Percentiles rank a stretch among this genome's conserved stretches.
Evolutionary conservation across 208 protist species (phyloP).

Genomic region (Jaenimonas drosophilae): DNA sequence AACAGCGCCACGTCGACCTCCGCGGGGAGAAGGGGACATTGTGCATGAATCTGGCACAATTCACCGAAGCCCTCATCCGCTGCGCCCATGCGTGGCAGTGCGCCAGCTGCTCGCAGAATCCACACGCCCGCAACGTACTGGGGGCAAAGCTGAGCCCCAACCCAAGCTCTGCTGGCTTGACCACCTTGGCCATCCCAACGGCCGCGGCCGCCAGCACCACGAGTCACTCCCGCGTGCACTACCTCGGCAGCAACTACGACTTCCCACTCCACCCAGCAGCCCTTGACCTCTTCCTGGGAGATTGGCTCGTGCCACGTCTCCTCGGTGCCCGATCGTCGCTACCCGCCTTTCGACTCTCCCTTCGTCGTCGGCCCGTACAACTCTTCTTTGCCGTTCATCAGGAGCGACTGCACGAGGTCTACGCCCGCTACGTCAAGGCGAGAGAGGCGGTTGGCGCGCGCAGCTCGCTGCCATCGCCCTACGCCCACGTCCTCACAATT

Average conservation of each 20-base stretch:
- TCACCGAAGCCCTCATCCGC: slow-evolving; percentile 52
- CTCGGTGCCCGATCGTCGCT: slow-evolving; percentile 18
- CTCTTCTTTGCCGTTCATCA: slow-evolving; percentile 19
- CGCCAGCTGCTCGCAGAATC: slow-evolving; percentile 2
- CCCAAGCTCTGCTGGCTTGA: neutral
- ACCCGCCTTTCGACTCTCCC: slow-evolving; percentile 10
- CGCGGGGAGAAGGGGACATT: slow-evolving; percentile 31
- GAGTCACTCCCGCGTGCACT: slow-evolving; percentile 9
- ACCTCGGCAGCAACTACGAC: slow-evolving; percentile 21
- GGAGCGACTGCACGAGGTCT: slow-evolving; percentile 32
- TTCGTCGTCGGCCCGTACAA: slow-evolving; percentile 6
- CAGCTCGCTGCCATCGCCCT: slow-evolving; percentile 30
- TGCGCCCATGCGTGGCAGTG: slow-evolving; percentile 63
- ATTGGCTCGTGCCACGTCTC: slow-evolving; percentile 27
- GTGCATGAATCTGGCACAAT: slow-evolving; percentile 46
- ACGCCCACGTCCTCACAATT: slow-evolving; percentile 11
- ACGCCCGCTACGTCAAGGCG: slow-evolving; percentile 29
- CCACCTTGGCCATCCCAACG: neutral
- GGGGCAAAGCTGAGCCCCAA: slow-evolving; percentile 3
- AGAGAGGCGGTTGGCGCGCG: slow-evolving; percentile 48
- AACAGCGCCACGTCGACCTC: slow-evolving; percentile 52
- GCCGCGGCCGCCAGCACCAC: neutral
- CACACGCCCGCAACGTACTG: neutral
- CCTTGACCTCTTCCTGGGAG: slow-evolving; percentile 29
- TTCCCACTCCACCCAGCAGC: slow-evolving; percentile 22